Percentiles rank a stretch among this genome's conserved stretches.
These are phyloP conservation scores for Rhododendron henanense DNA, from an alignment of 148 eudicot genomes.

Conservation along the genomic window DNA sequence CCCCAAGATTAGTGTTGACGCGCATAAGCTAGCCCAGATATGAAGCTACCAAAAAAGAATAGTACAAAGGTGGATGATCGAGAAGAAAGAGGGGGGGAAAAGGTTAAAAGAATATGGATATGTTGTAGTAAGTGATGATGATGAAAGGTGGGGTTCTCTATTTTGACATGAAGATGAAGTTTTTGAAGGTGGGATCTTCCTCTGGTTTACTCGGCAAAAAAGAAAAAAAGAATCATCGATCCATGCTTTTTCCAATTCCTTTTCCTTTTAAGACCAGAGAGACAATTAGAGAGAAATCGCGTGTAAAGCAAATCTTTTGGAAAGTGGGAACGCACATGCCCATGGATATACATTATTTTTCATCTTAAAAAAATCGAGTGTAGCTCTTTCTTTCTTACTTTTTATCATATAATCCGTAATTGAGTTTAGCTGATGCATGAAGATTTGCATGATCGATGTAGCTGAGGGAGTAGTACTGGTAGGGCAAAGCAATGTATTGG, in stretches of 20 bases:
- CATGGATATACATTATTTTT: not conserved
- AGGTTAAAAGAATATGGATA: slow-evolving; percentile 15
- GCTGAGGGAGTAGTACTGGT: too few relatives aligned
- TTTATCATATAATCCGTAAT: too few relatives aligned
- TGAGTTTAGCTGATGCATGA: not conserved
- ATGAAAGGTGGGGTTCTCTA: slow-evolving; percentile 18
- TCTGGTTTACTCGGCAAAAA: not conserved
- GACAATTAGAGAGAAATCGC: not conserved
- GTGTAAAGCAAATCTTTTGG: not conserved
- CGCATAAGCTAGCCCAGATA: not conserved
- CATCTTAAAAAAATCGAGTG: not conserved
- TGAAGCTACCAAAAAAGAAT: not conserved
- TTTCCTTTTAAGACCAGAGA: slow-evolving; percentile 3
- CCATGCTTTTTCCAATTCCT: not conserved
- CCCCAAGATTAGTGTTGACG: not conserved
- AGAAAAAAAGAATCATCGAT: too few relatives aligned
- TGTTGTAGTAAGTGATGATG: slow-evolving; percentile 15
- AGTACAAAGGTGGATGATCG: not conserved
- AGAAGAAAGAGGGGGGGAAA: slow-evolving; percentile 23
- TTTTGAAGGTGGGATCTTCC: slow-evolving; percentile 3
- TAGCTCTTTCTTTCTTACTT: too few relatives aligned
- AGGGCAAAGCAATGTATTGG: too few relatives aligned
- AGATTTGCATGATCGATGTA: not conserved
- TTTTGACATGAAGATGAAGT: slow-evolving; percentile 37
- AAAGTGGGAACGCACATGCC: not conserved